Evolutionary conservation across 495 filamentous ascomycete genomes (phyloP).

Genomic region (Rusavskia elegans): DNA sequence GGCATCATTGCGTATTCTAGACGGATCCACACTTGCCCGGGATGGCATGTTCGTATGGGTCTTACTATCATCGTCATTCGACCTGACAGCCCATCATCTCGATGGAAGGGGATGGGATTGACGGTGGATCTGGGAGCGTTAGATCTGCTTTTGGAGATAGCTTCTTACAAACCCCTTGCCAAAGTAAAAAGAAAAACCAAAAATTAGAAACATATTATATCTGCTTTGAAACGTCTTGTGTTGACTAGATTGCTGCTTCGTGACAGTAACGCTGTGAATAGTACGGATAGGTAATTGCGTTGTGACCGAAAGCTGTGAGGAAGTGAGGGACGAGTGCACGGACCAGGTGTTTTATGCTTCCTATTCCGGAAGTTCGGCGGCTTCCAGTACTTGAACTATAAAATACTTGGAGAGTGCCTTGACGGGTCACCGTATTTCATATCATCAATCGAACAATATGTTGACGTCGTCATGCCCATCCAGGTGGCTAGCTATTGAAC

Average conservation of each 20-base stretch:
- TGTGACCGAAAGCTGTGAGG: neutral
- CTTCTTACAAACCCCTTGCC: neutral
- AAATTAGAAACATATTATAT: too few species aligned
- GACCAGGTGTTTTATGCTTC: neutral
- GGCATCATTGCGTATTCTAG: neutral
- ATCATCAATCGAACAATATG: too few species aligned
- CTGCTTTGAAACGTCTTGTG: too few species aligned
- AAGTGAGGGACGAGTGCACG: too few species aligned
- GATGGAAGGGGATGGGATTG: neutral
- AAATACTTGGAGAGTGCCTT: too few species aligned
- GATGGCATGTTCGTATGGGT: neutral
- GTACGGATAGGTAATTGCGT: too few species aligned
- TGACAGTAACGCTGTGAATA: too few species aligned
- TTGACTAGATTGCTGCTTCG: neutral
- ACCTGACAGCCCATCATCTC: neutral
- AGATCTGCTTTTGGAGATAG: neutral
- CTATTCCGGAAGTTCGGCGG: neutral
- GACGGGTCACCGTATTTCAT: too few species aligned
- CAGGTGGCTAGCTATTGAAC: too few species aligned
- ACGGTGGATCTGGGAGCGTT: neutral
- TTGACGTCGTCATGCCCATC: too few species aligned
- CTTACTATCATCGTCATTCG: neutral
- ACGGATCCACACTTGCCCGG: neutral
- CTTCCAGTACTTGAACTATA: too few species aligned
- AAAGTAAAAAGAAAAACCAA: too few species aligned